A percentile compares a stretch with the other conserved stretches of the same genome.
Evolutionary conservation across 148 eudicot genomes (phyloP).

Genomic region (Chenopodium quinoa): DNA sequence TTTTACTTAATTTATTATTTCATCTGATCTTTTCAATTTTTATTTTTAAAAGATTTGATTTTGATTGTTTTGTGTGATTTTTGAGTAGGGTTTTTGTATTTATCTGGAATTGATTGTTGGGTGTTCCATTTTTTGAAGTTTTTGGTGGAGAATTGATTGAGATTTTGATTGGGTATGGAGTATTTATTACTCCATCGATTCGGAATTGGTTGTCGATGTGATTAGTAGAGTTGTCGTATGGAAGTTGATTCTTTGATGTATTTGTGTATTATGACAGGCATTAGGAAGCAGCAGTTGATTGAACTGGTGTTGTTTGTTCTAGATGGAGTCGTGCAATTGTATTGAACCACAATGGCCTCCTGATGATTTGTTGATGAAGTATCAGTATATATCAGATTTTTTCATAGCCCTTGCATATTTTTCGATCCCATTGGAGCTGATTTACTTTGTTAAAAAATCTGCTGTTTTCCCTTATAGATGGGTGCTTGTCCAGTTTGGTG

Average conservation of each 20-base stretch:
- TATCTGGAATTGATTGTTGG: neutral
- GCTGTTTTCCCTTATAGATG: conserved; percentile 94
- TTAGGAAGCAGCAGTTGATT: conserved; percentile 26
- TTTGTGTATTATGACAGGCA: conserved; percentile 34
- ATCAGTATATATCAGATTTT: conserved; percentile 93
- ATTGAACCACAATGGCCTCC: conserved; percentile 89
- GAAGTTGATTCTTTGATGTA: neutral
- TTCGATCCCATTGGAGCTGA: conserved; percentile 90
- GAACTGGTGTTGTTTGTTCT: conserved; percentile 12
- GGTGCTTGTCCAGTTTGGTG: conserved; percentile 98
- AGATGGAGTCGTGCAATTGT: conserved; percentile 85
- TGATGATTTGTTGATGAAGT: conserved; percentile 84
- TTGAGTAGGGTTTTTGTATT: neutral
- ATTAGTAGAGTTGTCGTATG: neutral
- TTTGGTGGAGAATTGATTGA: neutral
- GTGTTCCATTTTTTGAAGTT: neutral
- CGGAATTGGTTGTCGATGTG: neutral
- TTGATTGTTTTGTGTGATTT: neutral
- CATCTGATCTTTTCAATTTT: neutral
- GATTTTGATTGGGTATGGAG: neutral
- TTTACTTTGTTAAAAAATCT: conserved; percentile 91
- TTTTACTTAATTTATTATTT: neutral
- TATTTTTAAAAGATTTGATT: neutral
- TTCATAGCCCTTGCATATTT: conserved; percentile 95
- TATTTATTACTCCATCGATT: neutral